Conservation (phyloP, 2,329 filamentous ascomycete species). For the Pyrenochaeta sp. region DNA sequence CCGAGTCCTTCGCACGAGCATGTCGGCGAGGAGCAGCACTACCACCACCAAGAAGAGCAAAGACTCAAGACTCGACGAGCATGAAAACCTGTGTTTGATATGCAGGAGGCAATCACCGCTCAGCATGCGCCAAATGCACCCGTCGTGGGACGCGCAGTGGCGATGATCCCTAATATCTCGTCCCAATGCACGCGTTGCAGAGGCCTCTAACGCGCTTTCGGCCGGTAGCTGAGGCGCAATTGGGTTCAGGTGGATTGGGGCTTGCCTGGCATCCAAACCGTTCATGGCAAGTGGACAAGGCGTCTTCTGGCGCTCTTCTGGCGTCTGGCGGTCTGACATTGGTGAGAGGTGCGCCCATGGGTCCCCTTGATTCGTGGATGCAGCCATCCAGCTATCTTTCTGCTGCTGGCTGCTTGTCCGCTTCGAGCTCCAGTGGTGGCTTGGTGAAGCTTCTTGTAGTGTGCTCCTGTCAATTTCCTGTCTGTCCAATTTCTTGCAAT, state of each 20-base stretch:
- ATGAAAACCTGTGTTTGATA: too few species aligned
- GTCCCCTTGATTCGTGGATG: conserved; percentile 17
- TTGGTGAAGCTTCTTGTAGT: conserved; percentile 19
- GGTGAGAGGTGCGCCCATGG: conserved; percentile 10
- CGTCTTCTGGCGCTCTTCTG: too few species aligned
- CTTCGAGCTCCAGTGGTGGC: conserved; percentile 5
- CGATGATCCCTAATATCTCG: conserved; percentile 3
- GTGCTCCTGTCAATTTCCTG: conserved; percentile 11
- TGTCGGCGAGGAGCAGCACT: too few species aligned
- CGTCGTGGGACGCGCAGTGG: conserved; percentile 4
- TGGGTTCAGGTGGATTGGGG: conserved; percentile 6
- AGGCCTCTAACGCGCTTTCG: too few species aligned
- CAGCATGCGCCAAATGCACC: too few species aligned
- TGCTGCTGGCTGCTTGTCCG: conserved; percentile 5
- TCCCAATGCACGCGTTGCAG: too few species aligned
- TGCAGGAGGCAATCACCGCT: too few species aligned
- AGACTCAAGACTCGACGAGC: too few species aligned
- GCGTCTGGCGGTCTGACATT: conserved; percentile 15
- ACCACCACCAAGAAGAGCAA: too few species aligned
- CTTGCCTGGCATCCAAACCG: conserved; percentile 5
- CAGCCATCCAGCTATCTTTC: conserved; percentile 6
- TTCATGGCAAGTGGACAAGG: conserved; percentile 18
- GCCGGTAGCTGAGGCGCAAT: conserved; percentile 11
- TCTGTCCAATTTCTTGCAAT: conserved; percentile 10
- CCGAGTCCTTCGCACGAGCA: too few species aligned